Evolutionary conservation across 78 protist species (phyloP), one percentile per base, ranked within the genome.

Genomic region (Goniomonas avonlea): DNA sequence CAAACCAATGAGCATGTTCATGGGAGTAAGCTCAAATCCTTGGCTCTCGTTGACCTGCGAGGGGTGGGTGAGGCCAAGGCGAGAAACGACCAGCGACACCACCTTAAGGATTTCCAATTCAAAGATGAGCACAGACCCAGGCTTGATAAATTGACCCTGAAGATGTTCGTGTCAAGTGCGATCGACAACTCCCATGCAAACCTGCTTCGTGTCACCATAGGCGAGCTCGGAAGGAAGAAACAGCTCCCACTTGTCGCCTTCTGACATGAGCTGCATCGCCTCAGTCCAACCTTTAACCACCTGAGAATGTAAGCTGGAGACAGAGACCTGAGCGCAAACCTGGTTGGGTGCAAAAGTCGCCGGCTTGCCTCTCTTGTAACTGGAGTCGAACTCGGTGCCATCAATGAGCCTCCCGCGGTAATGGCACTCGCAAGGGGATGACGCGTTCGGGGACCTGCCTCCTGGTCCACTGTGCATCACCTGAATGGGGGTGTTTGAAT

Each of bases 171-270:
- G n/a, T n/a, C n/a, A n/a, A n/a, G n/a, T n/a, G n/a, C n/a, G n/a
- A n/a, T n/a, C n/a, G n/a, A n/a, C n/a, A 45, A 17, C 53, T 45
- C 25, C 53, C 53, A 45, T 45, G 53, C 9, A 45, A 45, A 45
- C 70, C 70, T 1, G 70, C 45, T 31, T 20, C 47, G 43, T 8
- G 43, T 61, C 70, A 8, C 70, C 70, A 43, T 61, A 61, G n/a
- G 43, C 70, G 48, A 61, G 43, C 70, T 61, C 70, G 1, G 70
- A 61, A 1, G 70, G 70, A 17, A 76, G 8, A 61, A 18, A 56
- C 9, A 82, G 31, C 73, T 75, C 68, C 82, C 82, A 73, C 56
- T 59, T 59, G 77, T 82, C 86, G 11, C 86, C 86, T 71, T 61
- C 69, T 11, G 21, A 34, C 86, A 82, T 82, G 40, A 74, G 80